These are phyloP conservation scores for Alnus glutinosa DNA, from an alignment of 306 rosid species.

Conservation along the genomic window DNA sequence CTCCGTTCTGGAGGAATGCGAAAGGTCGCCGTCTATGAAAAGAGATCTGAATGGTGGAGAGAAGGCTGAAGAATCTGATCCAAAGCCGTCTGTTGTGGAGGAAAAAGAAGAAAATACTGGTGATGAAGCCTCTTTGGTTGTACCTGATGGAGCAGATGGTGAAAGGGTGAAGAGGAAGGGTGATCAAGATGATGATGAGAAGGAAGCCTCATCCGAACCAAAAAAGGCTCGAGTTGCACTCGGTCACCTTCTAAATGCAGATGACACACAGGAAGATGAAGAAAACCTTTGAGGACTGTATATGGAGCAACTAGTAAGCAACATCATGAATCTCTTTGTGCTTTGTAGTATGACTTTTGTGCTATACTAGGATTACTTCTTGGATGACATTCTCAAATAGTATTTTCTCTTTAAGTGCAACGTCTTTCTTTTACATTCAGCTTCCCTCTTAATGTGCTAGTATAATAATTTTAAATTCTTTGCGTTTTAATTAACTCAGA, in stretches of 20 bases:
- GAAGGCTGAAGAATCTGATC: conserved; percentile 48
- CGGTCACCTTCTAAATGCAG: conserved; percentile 71
- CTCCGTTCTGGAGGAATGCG: conserved; percentile 57
- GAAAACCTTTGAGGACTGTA: conserved; percentile 26
- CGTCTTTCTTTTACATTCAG: background rate
- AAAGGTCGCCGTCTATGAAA: conserved; percentile 39
- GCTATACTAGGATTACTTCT: background rate
- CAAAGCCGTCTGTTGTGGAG: conserved; percentile 34
- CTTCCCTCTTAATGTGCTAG: background rate
- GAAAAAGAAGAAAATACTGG: conserved; percentile 39
- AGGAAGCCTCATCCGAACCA: conserved; percentile 43
- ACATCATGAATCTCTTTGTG: background rate
- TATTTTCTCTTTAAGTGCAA: background rate
- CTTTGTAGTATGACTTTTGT: background rate
- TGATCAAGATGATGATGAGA: conserved; percentile 39
- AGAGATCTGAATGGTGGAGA: conserved; percentile 39
- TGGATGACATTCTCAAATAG: background rate
- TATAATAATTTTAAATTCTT: background rate
- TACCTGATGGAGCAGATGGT: conserved; percentile 36
- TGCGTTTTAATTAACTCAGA: too few species aligned
- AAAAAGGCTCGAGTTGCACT: conserved; percentile 60
- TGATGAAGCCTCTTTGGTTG: conserved; percentile 35
- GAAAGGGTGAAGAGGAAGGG: conserved; percentile 65
- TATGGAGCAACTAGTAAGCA: background rate
- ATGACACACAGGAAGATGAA: conserved; percentile 64